phyloP scores from a whole-genome alignment of 148 eudicot species.

The Rhododendron mucronatum region DNA sequence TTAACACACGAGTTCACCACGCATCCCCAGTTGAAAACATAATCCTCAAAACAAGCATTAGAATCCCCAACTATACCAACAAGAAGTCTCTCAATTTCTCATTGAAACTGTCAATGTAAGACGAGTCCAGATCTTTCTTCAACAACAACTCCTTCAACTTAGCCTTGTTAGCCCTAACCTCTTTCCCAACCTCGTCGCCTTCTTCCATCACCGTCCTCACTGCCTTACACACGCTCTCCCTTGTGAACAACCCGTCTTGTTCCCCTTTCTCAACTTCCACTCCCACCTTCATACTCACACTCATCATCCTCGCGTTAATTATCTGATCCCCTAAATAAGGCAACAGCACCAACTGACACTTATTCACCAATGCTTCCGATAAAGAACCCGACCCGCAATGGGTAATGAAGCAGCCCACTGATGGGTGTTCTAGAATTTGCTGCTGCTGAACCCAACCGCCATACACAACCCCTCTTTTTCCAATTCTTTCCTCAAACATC shows the following conservation, averaged over 20 bases:
- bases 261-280: conserved; percentile 12
- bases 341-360: conserved; percentile 1
- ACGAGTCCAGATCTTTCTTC: not conserved
- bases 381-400: conserved; percentile 4
- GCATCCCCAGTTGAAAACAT: not conserved
- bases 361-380: not conserved
- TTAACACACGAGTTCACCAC: not conserved
- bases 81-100: not conserved
- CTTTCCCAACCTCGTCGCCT: not conserved
- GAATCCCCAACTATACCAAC: not conserved
- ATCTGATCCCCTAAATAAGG: not conserved
- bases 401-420: conserved; percentile 10
- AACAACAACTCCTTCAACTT: not conserved
- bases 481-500: not conserved
- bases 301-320: conserved; percentile 2
- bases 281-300: conserved; percentile 2
- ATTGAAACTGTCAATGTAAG: not conserved
- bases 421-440: not conserved
- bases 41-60: not conserved
- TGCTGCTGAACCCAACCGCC: conserved; percentile 11
- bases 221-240: conserved; percentile 2
- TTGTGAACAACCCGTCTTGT: conserved; percentile 3
- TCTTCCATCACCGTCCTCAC: conserved; percentile 13
- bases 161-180: not conserved
- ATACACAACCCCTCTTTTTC: not conserved